These are phyloP conservation scores for Hyaloperonospora brassicae DNA, from an alignment of 352 stramenopile species.

Conservation along the genomic window DNA sequence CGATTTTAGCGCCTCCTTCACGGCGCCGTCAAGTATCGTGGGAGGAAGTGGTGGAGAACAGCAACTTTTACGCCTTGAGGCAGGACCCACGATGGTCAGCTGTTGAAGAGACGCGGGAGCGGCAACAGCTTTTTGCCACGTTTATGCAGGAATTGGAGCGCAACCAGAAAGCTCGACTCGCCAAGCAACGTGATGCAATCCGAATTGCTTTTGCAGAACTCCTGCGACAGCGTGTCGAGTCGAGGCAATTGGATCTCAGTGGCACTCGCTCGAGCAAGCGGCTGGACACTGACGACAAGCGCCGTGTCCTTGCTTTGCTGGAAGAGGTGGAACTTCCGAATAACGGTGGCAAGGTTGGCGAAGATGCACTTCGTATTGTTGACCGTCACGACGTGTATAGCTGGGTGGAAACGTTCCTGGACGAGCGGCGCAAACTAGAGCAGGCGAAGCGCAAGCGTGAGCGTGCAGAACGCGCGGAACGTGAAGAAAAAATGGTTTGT, in stretches of 20 bases:
- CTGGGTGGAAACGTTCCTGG: constrained; percentile 47
- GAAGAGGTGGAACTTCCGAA: constrained; percentile 26
- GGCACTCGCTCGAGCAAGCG: constrained; percentile 18
- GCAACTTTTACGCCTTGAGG: constrained; percentile 47
- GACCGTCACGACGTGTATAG: constrained; percentile 59
- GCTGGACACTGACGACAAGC: constrained; percentile 43
- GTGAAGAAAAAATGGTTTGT: constrained; percentile 27
- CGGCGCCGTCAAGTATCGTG: constrained; percentile 25
- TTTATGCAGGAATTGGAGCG: constrained; percentile 61
- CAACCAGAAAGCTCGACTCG: constrained; percentile 38
- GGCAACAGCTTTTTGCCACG: constrained; percentile 56
- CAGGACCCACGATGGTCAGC: constrained; percentile 60
- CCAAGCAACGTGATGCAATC: constrained; percentile 35
- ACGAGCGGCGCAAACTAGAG: constrained; percentile 38
- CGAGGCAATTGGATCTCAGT: constrained; percentile 21
- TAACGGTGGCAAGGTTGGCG: constrained; percentile 14
- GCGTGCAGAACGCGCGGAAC: constrained; percentile 35
- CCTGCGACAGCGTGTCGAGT: constrained; percentile 31
- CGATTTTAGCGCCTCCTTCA: constrained; percentile 23
- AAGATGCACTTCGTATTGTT: constrained; percentile 23
- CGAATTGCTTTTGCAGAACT: constrained; percentile 35
- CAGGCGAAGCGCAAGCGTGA: constrained; percentile 39
- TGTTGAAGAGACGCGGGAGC: constrained; percentile 53
- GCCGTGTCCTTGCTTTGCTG: constrained; percentile 34
- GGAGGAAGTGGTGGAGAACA: constrained; percentile 41